Conservation (phyloP, 257 asterid genomes). For the Nicotiana knightiana region DNA sequence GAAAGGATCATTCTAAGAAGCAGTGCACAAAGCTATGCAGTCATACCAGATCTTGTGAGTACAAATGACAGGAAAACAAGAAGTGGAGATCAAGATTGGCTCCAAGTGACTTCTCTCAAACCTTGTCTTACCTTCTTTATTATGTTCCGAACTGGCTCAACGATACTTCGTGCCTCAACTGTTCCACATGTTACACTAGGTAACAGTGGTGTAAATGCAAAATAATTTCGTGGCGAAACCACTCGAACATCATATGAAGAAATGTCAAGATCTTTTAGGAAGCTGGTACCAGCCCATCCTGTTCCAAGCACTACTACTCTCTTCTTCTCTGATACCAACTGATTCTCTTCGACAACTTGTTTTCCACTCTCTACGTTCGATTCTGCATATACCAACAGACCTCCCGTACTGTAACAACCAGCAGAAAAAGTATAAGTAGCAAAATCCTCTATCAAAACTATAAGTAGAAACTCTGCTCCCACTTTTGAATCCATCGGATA, state of each 20-base stretch:
- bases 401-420: slow-evolving; percentile 6
- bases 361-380: not conserved
- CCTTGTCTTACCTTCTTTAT: slow-evolving; percentile 7
- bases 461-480: not conserved
- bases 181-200: slow-evolving; percentile 17
- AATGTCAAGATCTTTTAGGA: slow-evolving; percentile 10
- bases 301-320: slow-evolving; percentile 19
- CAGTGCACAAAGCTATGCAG: not conserved
- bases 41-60: not conserved
- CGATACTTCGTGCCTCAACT: slow-evolving; percentile 14
- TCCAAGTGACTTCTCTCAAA: not conserved
- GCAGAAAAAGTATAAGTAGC: not conserved
- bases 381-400: slow-evolving; percentile 2
- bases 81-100: not conserved
- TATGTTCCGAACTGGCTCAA: slow-evolving; percentile 14
- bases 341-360: not conserved
- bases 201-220: slow-evolving; percentile 14
- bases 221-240: slow-evolving; percentile 10
- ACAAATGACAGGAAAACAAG: not conserved
- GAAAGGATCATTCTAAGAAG: not conserved
- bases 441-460: too few relatives aligned
- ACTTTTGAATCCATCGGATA: not conserved
- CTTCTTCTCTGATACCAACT: not conserved
- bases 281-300: slow-evolving; percentile 18
- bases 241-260: slow-evolving; percentile 15